Conservation (phyloP, 495 filamentous ascomycete genomes). For the Talaromyces wortmannii region DNA sequence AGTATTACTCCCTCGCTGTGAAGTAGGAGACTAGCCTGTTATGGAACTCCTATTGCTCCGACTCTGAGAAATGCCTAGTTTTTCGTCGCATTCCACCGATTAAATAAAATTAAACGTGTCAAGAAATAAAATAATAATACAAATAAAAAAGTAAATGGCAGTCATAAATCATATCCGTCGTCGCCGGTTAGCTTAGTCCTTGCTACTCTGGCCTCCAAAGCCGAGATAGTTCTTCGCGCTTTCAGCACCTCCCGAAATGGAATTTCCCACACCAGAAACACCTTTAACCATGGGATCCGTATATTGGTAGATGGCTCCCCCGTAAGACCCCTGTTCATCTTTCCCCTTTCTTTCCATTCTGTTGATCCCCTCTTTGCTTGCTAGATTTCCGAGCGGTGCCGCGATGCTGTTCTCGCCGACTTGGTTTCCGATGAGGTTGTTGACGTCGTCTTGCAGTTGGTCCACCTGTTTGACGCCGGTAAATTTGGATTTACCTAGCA, state of each 20-base stretch:
- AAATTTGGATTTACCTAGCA: conserved; percentile 59
- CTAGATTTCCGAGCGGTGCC: conserved; percentile 50
- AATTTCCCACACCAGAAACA: background rate
- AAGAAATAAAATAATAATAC: background rate
- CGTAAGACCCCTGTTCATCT: conserved; percentile 48
- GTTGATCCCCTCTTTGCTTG: conserved; percentile 58
- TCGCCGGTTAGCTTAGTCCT: background rate
- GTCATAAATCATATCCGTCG: background rate
- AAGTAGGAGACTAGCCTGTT: background rate
- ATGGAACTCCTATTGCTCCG: background rate
- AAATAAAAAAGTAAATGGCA: background rate
- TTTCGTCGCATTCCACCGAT: background rate
- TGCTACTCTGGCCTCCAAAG: background rate
- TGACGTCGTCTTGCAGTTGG: conserved; percentile 54
- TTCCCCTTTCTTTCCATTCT: conserved; percentile 55
- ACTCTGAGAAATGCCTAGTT: background rate
- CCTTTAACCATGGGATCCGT: conserved; percentile 3
- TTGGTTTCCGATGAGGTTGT: conserved; percentile 51
- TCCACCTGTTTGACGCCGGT: conserved; percentile 54
- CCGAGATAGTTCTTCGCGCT: background rate
- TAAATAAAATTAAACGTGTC: background rate
- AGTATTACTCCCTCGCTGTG: background rate
- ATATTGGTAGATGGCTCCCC: conserved; percentile 8
- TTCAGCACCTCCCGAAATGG: background rate
- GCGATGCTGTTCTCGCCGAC: conserved; percentile 57